Evolutionary conservation across 257 asterid species (phyloP), one percentile per base, ranked within the genome.

Genomic region (Nicotiana undulata): DNA sequence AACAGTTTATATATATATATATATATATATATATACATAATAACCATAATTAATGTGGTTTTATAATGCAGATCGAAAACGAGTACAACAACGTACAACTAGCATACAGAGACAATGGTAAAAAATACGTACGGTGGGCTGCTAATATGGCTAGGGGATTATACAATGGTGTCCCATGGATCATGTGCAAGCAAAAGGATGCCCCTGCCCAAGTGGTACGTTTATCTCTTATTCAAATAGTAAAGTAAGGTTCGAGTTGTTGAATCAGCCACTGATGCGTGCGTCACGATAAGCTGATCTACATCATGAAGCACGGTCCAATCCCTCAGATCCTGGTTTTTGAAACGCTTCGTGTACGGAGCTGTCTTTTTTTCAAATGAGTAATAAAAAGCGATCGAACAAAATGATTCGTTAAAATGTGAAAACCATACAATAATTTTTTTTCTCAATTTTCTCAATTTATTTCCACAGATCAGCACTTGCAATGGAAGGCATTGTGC

Each of bases 401-500:
- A 0, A 58, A 78, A 78, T 53, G 5, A 6, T n/a, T 9, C 22
- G 7, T 17, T 79, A 4, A 55, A 78, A 29, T 77, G 29, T 32
- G 16, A 7, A 15, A 11, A 53, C 26, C 18, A 78, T 37, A n/a
- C 20, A 56, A 8, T 37, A 18, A 61, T 44, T 79, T 26, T 61
- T 61, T 22, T 44, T 3, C 61, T n/a, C n/a, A n/a, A 9, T 22
- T 72, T 13, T 13, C n/a, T 3, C 78, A 40, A 51, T 51, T 64
- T 20, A 11, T 75, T 9, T 59, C 31, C 81, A 40, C 87, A 94
- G 98, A 95, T 95, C 70, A 93, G 87, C 80, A 95, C 99, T 13
- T 95, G 99, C 86, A 95, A 95, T 9, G 99, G 99, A 79, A 91
- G 99, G 51, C 97, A 92, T 37, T 95, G 99, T 46, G 99, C 92